Conservation (phyloP, 1,284 basidiomycete species). For the Pholiota adiposa region DNA sequence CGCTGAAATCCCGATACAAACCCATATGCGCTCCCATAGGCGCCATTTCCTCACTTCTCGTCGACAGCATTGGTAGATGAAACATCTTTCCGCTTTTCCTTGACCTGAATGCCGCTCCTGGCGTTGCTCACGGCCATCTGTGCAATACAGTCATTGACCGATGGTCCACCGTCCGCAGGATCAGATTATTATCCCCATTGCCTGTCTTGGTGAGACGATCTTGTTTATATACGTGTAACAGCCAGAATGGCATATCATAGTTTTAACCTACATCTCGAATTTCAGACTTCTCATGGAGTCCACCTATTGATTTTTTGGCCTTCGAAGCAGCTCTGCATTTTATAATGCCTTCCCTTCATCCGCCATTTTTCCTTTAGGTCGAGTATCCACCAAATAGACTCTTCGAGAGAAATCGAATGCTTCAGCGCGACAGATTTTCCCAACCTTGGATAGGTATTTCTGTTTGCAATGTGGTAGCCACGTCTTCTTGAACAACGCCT, state of each 20-base stretch:
- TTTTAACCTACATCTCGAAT: background rate
- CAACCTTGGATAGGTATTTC: constrained; percentile 1
- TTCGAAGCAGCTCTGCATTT: background rate
- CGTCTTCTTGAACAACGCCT: constrained; percentile 9
- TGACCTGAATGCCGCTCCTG: background rate
- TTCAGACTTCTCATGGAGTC: constrained; percentile 9
- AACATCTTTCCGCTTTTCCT: background rate
- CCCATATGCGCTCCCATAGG: constrained; percentile 14
- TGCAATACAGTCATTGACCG: constrained; percentile 16
- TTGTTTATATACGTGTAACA: constrained; percentile 1
- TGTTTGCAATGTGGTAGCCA: background rate
- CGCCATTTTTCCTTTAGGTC: background rate
- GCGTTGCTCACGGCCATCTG: constrained; percentile 6
- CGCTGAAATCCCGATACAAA: constrained; percentile 20
- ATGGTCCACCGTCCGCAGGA: constrained; percentile 17
- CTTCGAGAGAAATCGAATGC: no score
- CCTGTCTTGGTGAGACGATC: constrained; percentile 8
- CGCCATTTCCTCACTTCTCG: constrained; percentile 5
- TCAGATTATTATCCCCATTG: constrained; percentile 6
- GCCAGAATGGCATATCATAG: constrained; percentile 1
- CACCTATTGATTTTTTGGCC: constrained; percentile 4
- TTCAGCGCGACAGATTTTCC: background rate
- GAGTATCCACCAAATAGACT: background rate
- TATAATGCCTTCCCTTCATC: background rate
- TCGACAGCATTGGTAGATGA: constrained; percentile 13